These are phyloP conservation scores for Trifolium subterraneum DNA, from an alignment of 306 rosid genomes.

Conservation along the genomic window DNA sequence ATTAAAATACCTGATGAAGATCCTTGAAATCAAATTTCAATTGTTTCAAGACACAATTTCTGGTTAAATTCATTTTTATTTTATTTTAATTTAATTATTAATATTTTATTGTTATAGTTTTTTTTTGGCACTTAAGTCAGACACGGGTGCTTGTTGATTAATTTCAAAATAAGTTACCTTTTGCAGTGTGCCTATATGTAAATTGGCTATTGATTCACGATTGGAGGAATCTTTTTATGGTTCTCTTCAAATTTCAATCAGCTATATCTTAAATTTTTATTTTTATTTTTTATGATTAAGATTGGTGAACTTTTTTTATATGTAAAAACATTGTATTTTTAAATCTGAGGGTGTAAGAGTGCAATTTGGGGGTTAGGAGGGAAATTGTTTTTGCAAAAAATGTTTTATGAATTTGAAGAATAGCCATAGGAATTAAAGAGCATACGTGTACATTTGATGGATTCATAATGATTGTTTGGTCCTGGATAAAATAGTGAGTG, in stretches of 20 bases:
- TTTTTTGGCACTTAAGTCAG: constrained; percentile 72
- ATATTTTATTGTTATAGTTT: neutral
- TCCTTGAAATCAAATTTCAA: constrained; percentile 54
- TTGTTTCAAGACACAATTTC: constrained; percentile 69
- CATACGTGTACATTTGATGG: too few relatives aligned
- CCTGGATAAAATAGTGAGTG: too few relatives aligned
- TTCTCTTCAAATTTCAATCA: constrained; percentile 46
- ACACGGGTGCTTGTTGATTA: constrained; percentile 85
- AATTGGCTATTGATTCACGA: constrained; percentile 46
- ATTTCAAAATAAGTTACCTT: constrained; percentile 63
- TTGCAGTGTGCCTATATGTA: constrained; percentile 59
- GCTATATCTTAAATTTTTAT: constrained; percentile 26
- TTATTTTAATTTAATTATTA: too few relatives aligned
- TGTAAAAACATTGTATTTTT: too few relatives aligned
- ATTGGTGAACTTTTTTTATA: too few relatives aligned
- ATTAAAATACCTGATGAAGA: constrained; percentile 64
- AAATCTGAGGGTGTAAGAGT: too few relatives aligned
- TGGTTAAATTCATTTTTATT: neutral
- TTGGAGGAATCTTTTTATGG: constrained; percentile 38
- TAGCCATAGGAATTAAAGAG: too few relatives aligned
- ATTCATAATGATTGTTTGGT: too few relatives aligned
- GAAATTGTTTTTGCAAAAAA: too few relatives aligned
- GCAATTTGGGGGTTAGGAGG: too few relatives aligned
- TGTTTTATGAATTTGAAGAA: too few relatives aligned
- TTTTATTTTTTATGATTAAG: too few relatives aligned